These are phyloP conservation scores for Erodium maritimum DNA, from an alignment of 345 rosid genomes.

Conservation along the genomic window DNA sequence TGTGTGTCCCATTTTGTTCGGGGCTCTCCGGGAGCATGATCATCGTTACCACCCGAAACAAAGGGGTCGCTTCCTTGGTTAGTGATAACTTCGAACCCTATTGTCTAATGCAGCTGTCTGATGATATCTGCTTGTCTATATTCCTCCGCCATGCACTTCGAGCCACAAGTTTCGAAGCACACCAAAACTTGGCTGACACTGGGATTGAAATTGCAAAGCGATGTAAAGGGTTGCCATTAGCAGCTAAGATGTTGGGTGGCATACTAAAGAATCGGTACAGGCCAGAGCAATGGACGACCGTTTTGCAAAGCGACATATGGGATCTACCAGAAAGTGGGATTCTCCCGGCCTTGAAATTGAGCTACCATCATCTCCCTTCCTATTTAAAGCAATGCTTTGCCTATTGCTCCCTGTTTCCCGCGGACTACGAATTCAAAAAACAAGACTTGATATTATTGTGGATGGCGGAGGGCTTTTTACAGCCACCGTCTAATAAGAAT, in stretches of 20 bases:
- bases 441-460: constrained; percentile 11
- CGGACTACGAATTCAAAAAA: constrained; percentile 9
- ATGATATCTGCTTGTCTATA: constrained; percentile 3
- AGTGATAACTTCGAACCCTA: not conserved
- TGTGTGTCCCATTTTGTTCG: not conserved
- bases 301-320: constrained; percentile 10
- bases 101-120: not conserved
- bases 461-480: constrained; percentile 14
- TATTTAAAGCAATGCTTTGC: constrained; percentile 13
- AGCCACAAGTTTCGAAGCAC: not conserved
- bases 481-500: no score
- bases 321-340: not conserved
- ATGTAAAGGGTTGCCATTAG: constrained; percentile 11
- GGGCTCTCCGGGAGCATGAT: constrained; percentile 10
- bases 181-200: not conserved
- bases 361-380: constrained; percentile 14
- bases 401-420: constrained; percentile 15
- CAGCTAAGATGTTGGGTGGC: constrained; percentile 12
- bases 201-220: constrained; percentile 6
- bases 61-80: constrained; percentile 3
- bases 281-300: constrained; percentile 8
- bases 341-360: constrained; percentile 8
- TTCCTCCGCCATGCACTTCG: constrained; percentile 7
- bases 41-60: constrained; percentile 9
- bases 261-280: constrained; percentile 1